These are phyloP conservation scores for Euphorbia lathyris DNA, from an alignment of 345 rosid genomes.

Conservation along the genomic window DNA sequence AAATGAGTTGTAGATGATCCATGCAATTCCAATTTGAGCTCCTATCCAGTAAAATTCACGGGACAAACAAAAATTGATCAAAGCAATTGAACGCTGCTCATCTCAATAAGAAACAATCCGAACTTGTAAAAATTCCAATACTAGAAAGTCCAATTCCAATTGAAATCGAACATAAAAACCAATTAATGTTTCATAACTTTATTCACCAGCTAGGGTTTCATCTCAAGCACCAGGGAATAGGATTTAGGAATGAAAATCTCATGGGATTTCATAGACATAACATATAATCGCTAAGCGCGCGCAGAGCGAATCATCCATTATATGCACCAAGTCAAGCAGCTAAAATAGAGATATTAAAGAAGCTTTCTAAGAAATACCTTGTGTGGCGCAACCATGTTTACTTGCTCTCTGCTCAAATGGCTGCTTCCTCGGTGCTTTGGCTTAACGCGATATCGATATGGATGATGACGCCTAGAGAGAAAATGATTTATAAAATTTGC, in stretches of 20 bases:
- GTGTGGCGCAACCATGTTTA: conserved; percentile 13
- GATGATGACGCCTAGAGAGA: too few relatives aligned
- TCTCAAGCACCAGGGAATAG: not conserved
- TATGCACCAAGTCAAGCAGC: not conserved
- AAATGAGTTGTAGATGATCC: not conserved
- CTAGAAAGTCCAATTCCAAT: not conserved
- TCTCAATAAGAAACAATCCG: not conserved
- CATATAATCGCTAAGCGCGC: not conserved
- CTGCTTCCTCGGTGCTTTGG: not conserved
- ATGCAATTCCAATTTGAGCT: not conserved
- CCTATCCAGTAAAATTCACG: not conserved
- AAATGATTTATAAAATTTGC: not conserved
- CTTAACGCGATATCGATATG: not conserved
- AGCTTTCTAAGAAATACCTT: not conserved
- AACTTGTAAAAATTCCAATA: not conserved
- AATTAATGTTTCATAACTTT: not conserved
- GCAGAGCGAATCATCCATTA: too few relatives aligned
- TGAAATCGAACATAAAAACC: not conserved
- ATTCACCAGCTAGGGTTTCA: not conserved
- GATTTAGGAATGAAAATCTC: not conserved
- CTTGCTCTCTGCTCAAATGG: not conserved
- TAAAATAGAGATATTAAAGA: not conserved
- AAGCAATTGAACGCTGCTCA: not conserved
- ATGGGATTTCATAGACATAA: not conserved
- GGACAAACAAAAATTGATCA: not conserved